Percentiles rank a stretch among this genome's conserved stretches.
phyloP scores from a whole-genome alignment of 139 green algal genomes.

The Picochlorum sp. region DNA sequence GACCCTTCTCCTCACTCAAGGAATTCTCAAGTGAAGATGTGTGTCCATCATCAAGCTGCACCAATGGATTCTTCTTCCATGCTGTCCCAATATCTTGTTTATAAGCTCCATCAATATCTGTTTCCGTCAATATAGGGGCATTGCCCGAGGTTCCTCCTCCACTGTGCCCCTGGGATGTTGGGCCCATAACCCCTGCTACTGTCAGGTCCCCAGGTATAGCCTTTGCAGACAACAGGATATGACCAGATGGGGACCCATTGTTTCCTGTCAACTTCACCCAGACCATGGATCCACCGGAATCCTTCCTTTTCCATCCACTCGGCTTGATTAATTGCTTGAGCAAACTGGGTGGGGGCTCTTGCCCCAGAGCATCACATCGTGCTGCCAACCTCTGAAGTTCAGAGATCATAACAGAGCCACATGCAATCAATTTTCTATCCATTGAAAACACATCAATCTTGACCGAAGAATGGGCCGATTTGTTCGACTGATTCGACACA shows the following conservation, averaged over 20 bases:
- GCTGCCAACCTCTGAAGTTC: slow-evolving; percentile 23
- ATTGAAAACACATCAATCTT: slow-evolving; percentile 4
- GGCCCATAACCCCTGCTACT: not conserved
- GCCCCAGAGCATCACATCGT: not conserved
- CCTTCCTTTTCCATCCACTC: not conserved
- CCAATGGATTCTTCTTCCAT: too few relatives aligned
- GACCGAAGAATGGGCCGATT: not conserved
- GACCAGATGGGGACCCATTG: slow-evolving; percentile 12
- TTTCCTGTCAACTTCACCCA: slow-evolving; percentile 29
- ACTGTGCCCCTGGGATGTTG: too few relatives aligned
- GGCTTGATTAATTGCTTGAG: not conserved
- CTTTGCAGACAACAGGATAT: slow-evolving; percentile 23
- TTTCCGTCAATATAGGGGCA: not conserved
- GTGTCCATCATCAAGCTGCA: too few relatives aligned
- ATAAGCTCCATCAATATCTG: too few relatives aligned
- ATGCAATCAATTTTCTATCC: slow-evolving; percentile 7
- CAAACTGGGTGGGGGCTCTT: not conserved
- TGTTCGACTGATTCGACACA: not conserved
- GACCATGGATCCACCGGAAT: slow-evolving; percentile 15
- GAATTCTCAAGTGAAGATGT: too few relatives aligned
- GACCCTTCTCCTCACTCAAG: too few relatives aligned
- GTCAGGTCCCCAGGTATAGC: not conserved
- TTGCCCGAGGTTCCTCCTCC: not conserved
- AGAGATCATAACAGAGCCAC: slow-evolving; percentile 21
- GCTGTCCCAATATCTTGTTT: too few relatives aligned